Evolutionary conservation across 169 alveolate genomes (phyloP), one percentile per base, ranked within the genome.

Genomic region (Plasmodium blacklocki): DNA sequence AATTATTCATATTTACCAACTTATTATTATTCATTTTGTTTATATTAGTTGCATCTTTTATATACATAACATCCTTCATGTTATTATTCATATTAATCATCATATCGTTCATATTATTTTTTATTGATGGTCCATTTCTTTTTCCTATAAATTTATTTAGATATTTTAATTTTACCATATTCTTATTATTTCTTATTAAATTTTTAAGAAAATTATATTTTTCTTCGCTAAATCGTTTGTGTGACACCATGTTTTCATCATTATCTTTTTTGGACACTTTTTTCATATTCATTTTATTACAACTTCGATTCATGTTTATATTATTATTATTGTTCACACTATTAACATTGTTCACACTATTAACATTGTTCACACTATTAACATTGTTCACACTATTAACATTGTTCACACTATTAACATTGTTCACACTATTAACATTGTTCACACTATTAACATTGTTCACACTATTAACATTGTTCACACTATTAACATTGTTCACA

Each of bases 211-310:
- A 5, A 3, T 49, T 50, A 71, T 58, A 49, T 5, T 64, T 8
- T 29, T 66, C 78, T 15, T 52, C 71, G 23, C 67, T 78, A n/a
- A 66, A 0, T 59, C 64, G 64, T 78, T 78, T 78, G 26, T 45
- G 39, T 23, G 89, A 70, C 26, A 32, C 76, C 1, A 2, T 12
- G 5, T 26, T 64, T 26, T n/a, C 2, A n/a, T 56, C 78, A 64
- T 45, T 78, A 8, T 52, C 32, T 14, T 58, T 59, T 47, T 15
- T 78, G 0, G 52, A 29, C 29, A 66, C 23, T 3, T 78, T 21
- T 66, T 78, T 78, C 68, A 78, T 11, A 1, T 21, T 18, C 19
- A 21, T 21, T 71, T 64, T 78, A 14, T 59, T 71, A 43, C 70
- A 19, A 7, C 50, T 29, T 21, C 19, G 32, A 62, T 18, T 21